Base-by-base conservation (phyloP, 768 basidiomycete genomes). In the Infundibulicybe gibba region DNA sequence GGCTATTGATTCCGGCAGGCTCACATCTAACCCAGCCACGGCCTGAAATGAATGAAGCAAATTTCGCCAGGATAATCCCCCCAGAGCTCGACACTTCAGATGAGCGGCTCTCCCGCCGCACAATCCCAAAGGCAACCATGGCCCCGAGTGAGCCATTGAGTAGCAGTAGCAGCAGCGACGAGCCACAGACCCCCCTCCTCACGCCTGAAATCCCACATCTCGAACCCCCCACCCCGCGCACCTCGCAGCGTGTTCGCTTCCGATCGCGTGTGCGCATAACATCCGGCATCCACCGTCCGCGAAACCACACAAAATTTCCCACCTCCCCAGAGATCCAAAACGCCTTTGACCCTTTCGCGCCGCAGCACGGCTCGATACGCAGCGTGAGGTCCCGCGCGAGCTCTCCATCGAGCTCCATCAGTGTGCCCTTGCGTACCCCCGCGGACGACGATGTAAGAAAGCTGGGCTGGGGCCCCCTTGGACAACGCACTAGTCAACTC, bases 321-420 rank as follows among this genome's bases (percentile, higher is more conserved):
- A 46, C 21, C 41, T 12, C 34, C 35, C 14, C 14, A 10, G 58
- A 58, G 32, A 56, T n/a, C 59, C 46, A 46, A 39, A 48, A 19
- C 64, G 49, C 42, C 35, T 48, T 51, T 34, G 25, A 40, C 20
- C 20, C 34, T 44, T 20, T 30, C 41, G 31, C 32, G 25, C 38
- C 49, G 38, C 25, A 53, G 51, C 17, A 53, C 64, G 41, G 61
- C 67, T 5, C 56, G 65, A 3, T 53, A 62, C 13, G 71, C 70
- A 3, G 25, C 25, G 25, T 25, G 25, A 25, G 71, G 15, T 79
- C 82, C 31, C 54, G 70, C 16, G 81, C 83, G 5, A 73, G 76
- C 37, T 89, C 88, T 1, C 77, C 76, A 3, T 89, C 87, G 3
- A 90, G 89, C 2, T 90, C 88, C 34, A 85, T 92, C 51, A 91